A percentile compares a stretch with the other conserved stretches of the same genome.
These are phyloP conservation scores for Lepidium didymum DNA, from an alignment of 345 rosid species.

Conservation along the genomic window DNA sequence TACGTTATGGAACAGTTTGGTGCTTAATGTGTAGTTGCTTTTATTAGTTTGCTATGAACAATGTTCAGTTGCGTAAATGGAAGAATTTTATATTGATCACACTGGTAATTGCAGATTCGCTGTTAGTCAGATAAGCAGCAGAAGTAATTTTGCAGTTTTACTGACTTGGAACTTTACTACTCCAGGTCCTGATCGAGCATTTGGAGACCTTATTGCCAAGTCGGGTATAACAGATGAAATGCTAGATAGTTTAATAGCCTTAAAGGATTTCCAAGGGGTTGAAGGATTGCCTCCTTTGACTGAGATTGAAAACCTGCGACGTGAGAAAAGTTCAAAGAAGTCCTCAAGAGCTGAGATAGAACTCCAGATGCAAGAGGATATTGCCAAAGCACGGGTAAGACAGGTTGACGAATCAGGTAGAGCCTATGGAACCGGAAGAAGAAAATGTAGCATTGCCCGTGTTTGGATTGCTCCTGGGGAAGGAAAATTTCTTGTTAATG, in stretches of 20 bases:
- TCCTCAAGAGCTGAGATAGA: conserved; percentile 75
- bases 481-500: conserved; percentile 74
- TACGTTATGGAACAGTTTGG: background rate
- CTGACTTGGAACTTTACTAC: conserved; percentile 3
- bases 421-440: conserved; percentile 96
- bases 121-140: background rate
- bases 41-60: background rate
- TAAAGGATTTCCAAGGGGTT: conserved; percentile 74
- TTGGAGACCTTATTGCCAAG: conserved; percentile 86
- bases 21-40: background rate
- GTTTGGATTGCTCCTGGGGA: conserved; percentile 89
- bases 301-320: conserved; percentile 68
- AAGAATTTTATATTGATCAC: background rate
- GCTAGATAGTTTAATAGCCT: conserved; percentile 87
- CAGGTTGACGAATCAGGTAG: conserved; percentile 82
- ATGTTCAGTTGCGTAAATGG: background rate
- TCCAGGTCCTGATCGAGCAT: conserved; percentile 82
- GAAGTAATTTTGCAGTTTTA: background rate
- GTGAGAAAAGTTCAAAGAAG: conserved; percentile 61
- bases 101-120: background rate
- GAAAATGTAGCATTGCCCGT: conserved; percentile 89
- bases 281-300: conserved; percentile 83
- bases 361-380: conserved; percentile 81
- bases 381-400: conserved; percentile 77
- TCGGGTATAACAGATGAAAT: conserved; percentile 91